These are phyloP conservation scores for Clarireedia monteithiana DNA, from an alignment of 2,329 filamentous ascomycete genomes.

Conservation along the genomic window DNA sequence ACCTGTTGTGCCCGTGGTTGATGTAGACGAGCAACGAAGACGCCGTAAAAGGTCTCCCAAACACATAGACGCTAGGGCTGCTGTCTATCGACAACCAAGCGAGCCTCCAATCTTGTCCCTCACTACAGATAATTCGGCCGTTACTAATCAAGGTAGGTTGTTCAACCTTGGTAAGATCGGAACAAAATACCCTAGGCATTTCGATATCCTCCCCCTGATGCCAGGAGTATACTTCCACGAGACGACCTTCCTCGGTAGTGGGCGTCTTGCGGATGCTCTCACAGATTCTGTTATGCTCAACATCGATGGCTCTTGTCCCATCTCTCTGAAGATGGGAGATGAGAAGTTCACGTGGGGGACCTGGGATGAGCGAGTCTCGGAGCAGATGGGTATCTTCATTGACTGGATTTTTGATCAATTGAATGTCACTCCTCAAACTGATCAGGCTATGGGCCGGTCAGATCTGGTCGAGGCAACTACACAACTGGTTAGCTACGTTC, in stretches of 20 bases:
- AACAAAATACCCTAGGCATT: slow-evolving; percentile 53
- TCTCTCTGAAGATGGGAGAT: slow-evolving; percentile 40
- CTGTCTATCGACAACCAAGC: slow-evolving; percentile 28
- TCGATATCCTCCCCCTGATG: slow-evolving; percentile 53
- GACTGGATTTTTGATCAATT: slow-evolving; percentile 47
- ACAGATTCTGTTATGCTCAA: slow-evolving; percentile 26
- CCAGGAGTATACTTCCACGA: slow-evolving; percentile 50
- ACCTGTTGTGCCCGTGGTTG: neutral
- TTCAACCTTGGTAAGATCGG: slow-evolving; percentile 51
- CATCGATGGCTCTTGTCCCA: slow-evolving; percentile 22
- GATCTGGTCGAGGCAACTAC: slow-evolving; percentile 12
- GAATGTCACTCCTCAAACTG: neutral
- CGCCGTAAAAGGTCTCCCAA: slow-evolving; percentile 23
- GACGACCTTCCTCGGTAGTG: slow-evolving; percentile 50
- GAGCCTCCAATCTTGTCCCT: slow-evolving; percentile 23
- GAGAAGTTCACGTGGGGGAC: slow-evolving; percentile 44
- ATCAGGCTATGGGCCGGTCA: neutral
- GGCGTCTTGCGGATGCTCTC: slow-evolving; percentile 34
- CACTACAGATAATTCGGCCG: too few relatives aligned
- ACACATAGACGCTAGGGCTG: slow-evolving; percentile 27
- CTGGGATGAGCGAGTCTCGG: slow-evolving; percentile 52
- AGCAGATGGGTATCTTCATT: slow-evolving; percentile 53
- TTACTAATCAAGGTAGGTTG: slow-evolving; percentile 34
- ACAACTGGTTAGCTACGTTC: slow-evolving; percentile 26
- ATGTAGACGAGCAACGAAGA: neutral